A percentile compares a stretch with the other conserved stretches of the same genome.
phyloP scores from a whole-genome alignment of 78 protist genomes.

The Planoprotostelium fungivorum region DNA sequence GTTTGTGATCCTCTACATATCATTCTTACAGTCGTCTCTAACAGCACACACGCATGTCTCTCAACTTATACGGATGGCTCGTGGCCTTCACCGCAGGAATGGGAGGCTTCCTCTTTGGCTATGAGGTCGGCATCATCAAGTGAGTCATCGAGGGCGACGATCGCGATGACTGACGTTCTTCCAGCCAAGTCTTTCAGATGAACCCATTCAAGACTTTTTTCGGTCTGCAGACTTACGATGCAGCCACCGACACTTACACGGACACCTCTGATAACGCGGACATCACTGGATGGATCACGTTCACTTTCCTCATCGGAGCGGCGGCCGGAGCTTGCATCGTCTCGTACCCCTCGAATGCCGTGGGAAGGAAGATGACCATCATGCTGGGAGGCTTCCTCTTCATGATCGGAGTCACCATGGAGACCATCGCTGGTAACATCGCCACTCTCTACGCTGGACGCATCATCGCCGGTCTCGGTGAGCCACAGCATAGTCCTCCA shows the following conservation, averaged over 20 bases:
- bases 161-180: neutral
- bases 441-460: constrained; percentile 9
- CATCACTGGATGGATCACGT: neutral
- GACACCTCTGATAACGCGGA: neutral
- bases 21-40: neutral
- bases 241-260: neutral
- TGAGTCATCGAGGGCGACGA: neutral
- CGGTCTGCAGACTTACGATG: neutral
- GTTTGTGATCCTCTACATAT: too few relatives aligned
- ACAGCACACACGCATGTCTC: neutral
- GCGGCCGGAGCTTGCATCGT: constrained; percentile 20
- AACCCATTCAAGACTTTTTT: neutral
- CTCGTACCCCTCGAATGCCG: constrained; percentile 13
- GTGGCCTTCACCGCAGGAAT: neutral
- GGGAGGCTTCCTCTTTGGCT: neutral
- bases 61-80: neutral
- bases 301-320: constrained; percentile 19
- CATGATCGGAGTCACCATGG: constrained; percentile 9
- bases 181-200: neutral
- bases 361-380: constrained; percentile 20
- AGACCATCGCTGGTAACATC: constrained; percentile 24
- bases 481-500: too few relatives aligned
- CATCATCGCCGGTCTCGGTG: constrained; percentile 20
- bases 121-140: neutral
- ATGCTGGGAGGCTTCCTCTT: constrained; percentile 16